phyloP scores from a whole-genome alignment of 371 early-diverging fungal species.

The Mucor velutinosus region DNA sequence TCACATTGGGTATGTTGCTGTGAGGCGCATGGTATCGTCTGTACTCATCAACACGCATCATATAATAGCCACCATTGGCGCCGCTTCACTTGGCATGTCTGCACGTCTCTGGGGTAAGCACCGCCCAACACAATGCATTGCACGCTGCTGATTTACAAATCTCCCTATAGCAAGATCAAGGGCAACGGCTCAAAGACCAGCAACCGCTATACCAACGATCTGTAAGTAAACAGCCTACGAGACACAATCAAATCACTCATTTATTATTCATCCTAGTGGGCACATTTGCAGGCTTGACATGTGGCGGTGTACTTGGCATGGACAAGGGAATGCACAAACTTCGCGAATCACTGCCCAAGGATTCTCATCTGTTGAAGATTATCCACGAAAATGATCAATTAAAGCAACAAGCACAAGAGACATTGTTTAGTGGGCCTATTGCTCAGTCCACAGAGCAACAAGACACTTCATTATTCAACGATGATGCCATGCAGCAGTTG shows the following conservation, averaged over 20 bases:
- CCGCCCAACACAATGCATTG: neutral
- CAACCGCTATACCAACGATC: constrained; percentile 37
- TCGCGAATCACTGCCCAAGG: constrained; percentile 28
- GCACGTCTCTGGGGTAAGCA: constrained; percentile 38
- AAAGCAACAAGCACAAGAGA: constrained; percentile 11
- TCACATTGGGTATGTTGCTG: constrained; percentile 30
- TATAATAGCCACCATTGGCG: constrained; percentile 39
- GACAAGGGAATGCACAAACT: constrained; percentile 46
- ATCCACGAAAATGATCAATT: constrained; percentile 38
- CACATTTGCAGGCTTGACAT: constrained; percentile 33
- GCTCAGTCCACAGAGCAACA: neutral
- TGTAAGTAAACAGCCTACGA: constrained; percentile 20
- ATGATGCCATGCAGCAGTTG: neutral
- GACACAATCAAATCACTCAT: neutral
- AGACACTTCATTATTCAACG: neutral
- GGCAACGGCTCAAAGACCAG: constrained; percentile 15
- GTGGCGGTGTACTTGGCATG: constrained; percentile 42
- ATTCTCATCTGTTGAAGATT: constrained; percentile 36
- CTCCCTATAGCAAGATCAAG: constrained; percentile 17
- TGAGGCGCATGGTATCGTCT: neutral
- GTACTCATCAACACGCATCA: neutral
- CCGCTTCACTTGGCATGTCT: constrained; percentile 44
- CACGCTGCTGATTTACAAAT: neutral
- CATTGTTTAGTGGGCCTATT: constrained; percentile 10
- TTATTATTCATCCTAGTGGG: constrained; percentile 27